Percentiles rank a stretch among this genome's conserved stretches.
Evolutionary conservation across 306 rosid genomes (phyloP).

Genomic region (Cyclanthera cordifolia): DNA sequence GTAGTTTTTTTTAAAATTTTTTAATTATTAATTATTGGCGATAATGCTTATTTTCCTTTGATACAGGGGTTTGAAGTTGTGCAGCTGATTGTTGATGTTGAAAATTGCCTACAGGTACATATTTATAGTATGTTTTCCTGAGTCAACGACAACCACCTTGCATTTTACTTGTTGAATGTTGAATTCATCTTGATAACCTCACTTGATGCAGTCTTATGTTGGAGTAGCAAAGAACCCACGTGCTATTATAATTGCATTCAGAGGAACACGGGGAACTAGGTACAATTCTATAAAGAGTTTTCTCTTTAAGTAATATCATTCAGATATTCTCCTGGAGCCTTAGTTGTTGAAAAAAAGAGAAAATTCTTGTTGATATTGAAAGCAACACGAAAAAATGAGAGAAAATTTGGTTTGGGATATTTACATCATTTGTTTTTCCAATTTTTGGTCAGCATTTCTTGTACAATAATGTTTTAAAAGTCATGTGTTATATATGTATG

Average conservation of each 20-base stretch:
- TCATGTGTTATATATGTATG: neutral
- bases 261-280: conserved; percentile 95
- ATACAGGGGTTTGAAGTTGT: conserved; percentile 85
- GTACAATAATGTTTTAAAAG: neutral
- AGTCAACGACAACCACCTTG: neutral
- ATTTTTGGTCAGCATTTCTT: neutral
- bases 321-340: neutral
- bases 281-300: conserved; percentile 16
- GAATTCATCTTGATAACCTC: conserved; percentile 13
- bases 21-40: conserved; percentile 13
- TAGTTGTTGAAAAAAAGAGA: neutral
- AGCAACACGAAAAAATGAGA: neutral
- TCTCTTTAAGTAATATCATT: neutral
- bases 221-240: conserved; percentile 72
- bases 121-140: conserved; percentile 14
- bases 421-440: neutral
- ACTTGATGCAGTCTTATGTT: conserved; percentile 57
- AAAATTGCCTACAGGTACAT: conserved; percentile 83
- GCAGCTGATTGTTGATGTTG: conserved; percentile 74
- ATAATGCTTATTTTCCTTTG: conserved; percentile 18
- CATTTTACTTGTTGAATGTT: neutral
- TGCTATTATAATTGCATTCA: conserved; percentile 78
- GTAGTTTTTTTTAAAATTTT: neutral
- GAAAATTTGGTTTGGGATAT: neutral
- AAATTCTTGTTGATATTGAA: neutral